Base-by-base conservation (phyloP, 2,329 filamentous ascomycete species). In the Fusarium secorum region DNA sequence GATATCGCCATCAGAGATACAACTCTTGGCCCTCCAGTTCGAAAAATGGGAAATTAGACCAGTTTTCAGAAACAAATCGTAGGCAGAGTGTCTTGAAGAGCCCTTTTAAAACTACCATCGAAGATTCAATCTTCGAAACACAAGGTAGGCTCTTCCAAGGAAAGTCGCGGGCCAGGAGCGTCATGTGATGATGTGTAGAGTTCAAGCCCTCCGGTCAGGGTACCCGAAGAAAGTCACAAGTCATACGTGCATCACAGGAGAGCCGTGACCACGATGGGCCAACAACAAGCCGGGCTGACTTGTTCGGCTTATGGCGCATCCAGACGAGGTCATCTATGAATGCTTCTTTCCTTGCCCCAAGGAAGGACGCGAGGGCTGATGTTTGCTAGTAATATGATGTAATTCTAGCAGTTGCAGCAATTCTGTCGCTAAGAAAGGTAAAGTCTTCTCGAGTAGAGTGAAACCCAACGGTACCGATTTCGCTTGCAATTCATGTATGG, bases 181-280 rank as follows among this genome's bases (percentile, higher is more conserved):
- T 36, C 8, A 35, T 5, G 4, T 26, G 22, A 36, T n/a, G 3
- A 11, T 28, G 0, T 20, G 48, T n/a, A 20, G 18, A 14, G 3
- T 4, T 3, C 48, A 14, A 20, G 10, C 3, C 4, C 9, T 26
- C 11, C 5, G 9, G 11, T 7, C 3, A 11, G 3, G 24, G 11
- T 14, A 20, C 24, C 15, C 15, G 32, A 9, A 15, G 18, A 11
- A 11, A n/a, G 7, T 8, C 18, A 1, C 17, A 51, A 26, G 6
- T 17, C 15, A 36, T 13, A 4, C 18, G 2, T 20, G 32, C 48
- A 20, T 28, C 11, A 28, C 36, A 13, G 9, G 22, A 51, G 3
- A 51, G 22, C 18, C 6, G 6, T 14, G 48, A 4, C 48, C 32
- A n/a, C 3, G 17, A 51, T 10, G 48, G 48, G 4, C 5, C 11